phyloP scores from a whole-genome alignment of 108 stramenopile species.

The Nitzschia inconspicua region DNA sequence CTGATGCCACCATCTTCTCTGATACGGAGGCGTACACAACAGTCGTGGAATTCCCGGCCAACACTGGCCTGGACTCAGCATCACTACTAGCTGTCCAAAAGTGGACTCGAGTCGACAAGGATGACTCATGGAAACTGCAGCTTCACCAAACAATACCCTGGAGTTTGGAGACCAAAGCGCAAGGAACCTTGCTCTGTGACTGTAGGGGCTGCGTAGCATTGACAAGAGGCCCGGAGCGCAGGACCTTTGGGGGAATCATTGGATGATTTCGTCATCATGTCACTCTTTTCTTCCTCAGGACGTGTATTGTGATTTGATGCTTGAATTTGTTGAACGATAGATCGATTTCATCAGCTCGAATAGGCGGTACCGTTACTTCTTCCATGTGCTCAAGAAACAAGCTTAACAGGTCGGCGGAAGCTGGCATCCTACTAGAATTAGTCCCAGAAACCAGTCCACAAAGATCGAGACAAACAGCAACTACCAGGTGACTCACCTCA shows the following conservation, averaged over 20 bases:
- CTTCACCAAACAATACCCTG: slow-evolving; percentile 84
- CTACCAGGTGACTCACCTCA: slow-evolving; percentile 23
- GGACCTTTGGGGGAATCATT: slow-evolving; percentile 67
- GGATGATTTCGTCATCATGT: slow-evolving; percentile 17
- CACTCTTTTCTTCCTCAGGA: slow-evolving; percentile 18
- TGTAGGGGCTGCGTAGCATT: slow-evolving; percentile 80
- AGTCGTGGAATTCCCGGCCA: slow-evolving; percentile 66
- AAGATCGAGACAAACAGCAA: too few relatives aligned
- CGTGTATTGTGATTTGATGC: slow-evolving; percentile 50
- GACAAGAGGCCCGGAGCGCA: slow-evolving; percentile 42
- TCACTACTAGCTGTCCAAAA: slow-evolving; percentile 62
- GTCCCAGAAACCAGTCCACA: too few relatives aligned
- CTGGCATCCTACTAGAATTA: slow-evolving; percentile 35
- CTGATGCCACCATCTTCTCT: slow-evolving; percentile 51
- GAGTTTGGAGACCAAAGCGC: slow-evolving; percentile 57
- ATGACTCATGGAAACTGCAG: slow-evolving; percentile 60
- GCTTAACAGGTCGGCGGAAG: slow-evolving; percentile 37
- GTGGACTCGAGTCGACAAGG: slow-evolving; percentile 37
- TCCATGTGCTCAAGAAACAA: slow-evolving; percentile 48
- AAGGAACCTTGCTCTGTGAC: slow-evolving; percentile 72
- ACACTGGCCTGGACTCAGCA: slow-evolving; percentile 43
- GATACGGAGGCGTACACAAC: slow-evolving; percentile 64
- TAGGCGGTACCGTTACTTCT: slow-evolving; percentile 33
- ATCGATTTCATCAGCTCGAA: slow-evolving; percentile 51
- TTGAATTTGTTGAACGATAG: slow-evolving; percentile 39